Percentiles rank a stretch among this genome's conserved stretches.
Evolutionary conservation across 1,139 yeast species (phyloP).

Genomic region (Pichia sp.): DNA sequence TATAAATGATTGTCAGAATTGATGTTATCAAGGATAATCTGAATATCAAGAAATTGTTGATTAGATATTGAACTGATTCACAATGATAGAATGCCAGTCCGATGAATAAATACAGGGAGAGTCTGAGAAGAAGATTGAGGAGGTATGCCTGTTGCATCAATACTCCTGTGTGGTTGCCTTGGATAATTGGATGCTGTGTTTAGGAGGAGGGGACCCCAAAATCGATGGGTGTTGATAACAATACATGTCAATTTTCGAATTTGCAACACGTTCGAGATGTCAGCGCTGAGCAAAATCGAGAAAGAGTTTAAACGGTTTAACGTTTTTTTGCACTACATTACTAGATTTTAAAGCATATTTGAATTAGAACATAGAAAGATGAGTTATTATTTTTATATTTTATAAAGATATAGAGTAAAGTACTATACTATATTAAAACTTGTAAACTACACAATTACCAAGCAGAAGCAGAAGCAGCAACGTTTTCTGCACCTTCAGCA

Average conservation of each 20-base stretch:
- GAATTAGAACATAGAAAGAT: conserved; percentile 14
- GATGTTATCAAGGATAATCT: conserved; percentile 13
- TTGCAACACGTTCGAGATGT: too few species aligned
- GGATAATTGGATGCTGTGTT: too few species aligned
- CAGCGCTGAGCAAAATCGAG: too few species aligned
- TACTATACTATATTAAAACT: conserved; percentile 12
- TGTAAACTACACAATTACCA: conserved; percentile 28
- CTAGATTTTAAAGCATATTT: not conserved
- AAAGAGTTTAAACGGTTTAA: too few species aligned
- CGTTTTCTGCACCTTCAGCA: conserved; percentile 33
- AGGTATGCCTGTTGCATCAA: not conserved
- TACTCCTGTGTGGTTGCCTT: too few species aligned
- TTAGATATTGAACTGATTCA: not conserved
- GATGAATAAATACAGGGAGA: not conserved
- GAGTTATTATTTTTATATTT: conserved; percentile 15
- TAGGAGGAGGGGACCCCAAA: too few species aligned
- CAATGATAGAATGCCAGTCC: not conserved
- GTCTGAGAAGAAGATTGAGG: not conserved
- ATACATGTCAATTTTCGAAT: too few species aligned
- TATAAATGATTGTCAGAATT: conserved; percentile 15
- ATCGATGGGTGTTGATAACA: too few species aligned
- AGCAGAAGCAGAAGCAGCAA: conserved; percentile 31
- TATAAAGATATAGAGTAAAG: conserved; percentile 15
- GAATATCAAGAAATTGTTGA: not conserved
- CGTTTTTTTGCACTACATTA: too few species aligned